phyloP scores from a whole-genome alignment of 768 basidiomycete genomes.

The Lactarius quietus region DNA sequence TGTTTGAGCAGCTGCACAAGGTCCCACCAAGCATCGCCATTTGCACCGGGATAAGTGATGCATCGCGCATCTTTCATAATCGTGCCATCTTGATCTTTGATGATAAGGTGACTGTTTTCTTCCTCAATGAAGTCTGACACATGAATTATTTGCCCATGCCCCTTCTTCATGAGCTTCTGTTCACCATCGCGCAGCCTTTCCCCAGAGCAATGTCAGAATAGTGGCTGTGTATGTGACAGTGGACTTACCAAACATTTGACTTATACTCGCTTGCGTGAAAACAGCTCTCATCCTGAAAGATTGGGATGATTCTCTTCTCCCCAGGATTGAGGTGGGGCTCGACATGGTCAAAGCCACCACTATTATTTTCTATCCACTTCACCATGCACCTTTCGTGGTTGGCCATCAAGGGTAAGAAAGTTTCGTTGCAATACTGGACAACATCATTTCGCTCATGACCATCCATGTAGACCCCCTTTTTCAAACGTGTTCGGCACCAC shows the following conservation, averaged over 20 bases:
- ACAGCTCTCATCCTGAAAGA: not conserved
- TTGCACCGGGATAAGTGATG: not conserved
- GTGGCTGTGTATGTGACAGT: no score
- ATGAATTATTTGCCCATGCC: not conserved
- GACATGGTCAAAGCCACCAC: not conserved
- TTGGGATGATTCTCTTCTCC: not conserved
- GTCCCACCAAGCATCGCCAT: slow-evolving; percentile 1
- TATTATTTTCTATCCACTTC: not conserved
- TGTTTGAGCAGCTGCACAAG: not conserved
- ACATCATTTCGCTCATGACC: not conserved
- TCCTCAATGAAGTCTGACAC: not conserved
- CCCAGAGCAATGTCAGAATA: no score
- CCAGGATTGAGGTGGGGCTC: not conserved
- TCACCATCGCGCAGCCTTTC: not conserved
- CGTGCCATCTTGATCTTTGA: not conserved
- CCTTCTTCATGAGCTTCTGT: not conserved
- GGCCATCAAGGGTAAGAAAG: not conserved
- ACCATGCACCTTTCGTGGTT: not conserved
- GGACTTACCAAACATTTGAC: not conserved
- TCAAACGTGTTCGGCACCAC: not conserved
- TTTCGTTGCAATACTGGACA: not conserved
- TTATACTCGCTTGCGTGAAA: slow-evolving; percentile 3
- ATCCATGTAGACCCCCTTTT: not conserved
- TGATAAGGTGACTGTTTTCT: not conserved
- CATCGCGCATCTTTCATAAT: not conserved